Base-by-base conservation (phyloP, 345 rosid genomes). In the Gossypium sturtianum region DNA sequence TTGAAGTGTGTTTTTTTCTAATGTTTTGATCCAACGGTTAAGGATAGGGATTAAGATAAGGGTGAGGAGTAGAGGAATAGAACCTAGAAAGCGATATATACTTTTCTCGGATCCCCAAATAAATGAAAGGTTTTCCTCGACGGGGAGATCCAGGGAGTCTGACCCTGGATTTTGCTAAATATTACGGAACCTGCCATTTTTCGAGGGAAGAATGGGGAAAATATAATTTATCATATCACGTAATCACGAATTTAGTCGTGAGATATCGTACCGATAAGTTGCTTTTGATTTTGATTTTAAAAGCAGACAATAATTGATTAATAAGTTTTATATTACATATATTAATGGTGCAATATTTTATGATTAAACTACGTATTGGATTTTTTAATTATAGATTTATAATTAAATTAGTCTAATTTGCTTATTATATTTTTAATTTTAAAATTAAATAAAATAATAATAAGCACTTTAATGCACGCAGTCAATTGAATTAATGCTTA, bases 161-260 rank as follows among this genome's bases (percentile, higher is more conserved):
- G 67, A 81, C 90, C 88, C 79, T 63, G 66, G 75, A 76, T 67
- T 48, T 83, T 6, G 48, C 0, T 12, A 59, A 65, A 54, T 83
- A 86, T 86, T 83, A 84, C 89, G 60, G 58, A 27, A 56, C 51
- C 47, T 84, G 84, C 87, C 93, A 86, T 81, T 19, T 41, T 17
- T 11, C 13, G 10, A 1, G 38, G 12, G 16, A 44, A 29, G 17
- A 4, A 3, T 9, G 12, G 29, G 29, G 5, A 66, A 65, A 65
- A 8, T 9, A 66, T 2, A 27, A n/a, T 22, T 69, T 41, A 70
- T 70, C 22, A 12, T 71, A 52, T 52, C 23, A 29, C 63, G 74
- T 34, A 49, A 58, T 25, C n/a, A 22, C 6, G 25, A 66, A 48
- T 7, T 67, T 67, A 48, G 7, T 15, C 71, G 71, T 20, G 70